Evolutionary conservation across 2,329 filamentous ascomycete genomes (phyloP), one percentile per base, ranked within the genome.

Genomic region (Colletotrichum lini): DNA sequence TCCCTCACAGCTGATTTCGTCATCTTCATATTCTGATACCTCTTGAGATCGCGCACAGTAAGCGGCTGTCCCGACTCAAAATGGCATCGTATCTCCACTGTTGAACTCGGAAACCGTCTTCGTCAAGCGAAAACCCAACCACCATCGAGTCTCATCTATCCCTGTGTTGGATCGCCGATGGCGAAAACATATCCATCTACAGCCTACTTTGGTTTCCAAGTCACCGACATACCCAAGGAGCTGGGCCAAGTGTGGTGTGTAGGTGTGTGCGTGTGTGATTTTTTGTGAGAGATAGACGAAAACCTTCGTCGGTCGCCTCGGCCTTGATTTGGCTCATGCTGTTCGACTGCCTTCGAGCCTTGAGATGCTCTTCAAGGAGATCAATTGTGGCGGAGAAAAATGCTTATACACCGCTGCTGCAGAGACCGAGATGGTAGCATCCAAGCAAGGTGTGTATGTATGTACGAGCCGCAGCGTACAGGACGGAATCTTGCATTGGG

Each of bases 401-500:
- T 8, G 21, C n/a, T 12, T 47, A 23, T 42, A 44, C 60, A 15
- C 40, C 21, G n/a, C 47, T 35, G 61, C 59, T 67, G n/a, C 38
- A 35, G 59, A 62, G 40, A 59, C 47, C 30, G 44, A 65, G 16
- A 45, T 67, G 65, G 59, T 61, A 45, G 58, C 16, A 61, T 49
- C 45, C 60, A 50, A 38, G 47, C 47, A 63, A 52, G 49, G 45
- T 23, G 47, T 57, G 47, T 57, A 59, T 42, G 44, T 30, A 62
- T 69, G 66, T 64, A 69, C 45, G 56, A 35, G 52, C 66, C 49
- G 67, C 57, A 49, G 40, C 49, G 69, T 65, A 59, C 69, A 68
- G 69, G 53, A 65, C 69, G 69, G 69, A 72, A 72, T 70, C 69
- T 72, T 70, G 69, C 69, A 65, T 72, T 69, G 65, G 47, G 49